Base-by-base conservation (phyloP, 306 rosid genomes). In the Arachis hypogaea region DNA sequence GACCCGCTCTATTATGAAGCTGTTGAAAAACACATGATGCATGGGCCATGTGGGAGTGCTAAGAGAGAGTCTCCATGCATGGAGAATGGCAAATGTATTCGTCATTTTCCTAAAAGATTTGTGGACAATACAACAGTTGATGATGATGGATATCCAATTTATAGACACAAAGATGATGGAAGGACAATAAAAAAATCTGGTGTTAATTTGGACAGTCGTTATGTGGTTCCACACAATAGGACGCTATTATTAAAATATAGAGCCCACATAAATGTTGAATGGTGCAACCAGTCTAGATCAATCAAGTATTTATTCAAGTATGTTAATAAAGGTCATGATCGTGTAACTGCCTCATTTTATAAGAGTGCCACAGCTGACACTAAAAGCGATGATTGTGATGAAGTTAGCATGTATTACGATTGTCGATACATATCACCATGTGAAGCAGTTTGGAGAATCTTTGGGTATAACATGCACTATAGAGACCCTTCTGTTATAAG, bases 251-350 rank as follows among this genome's bases (percentile, higher is more conserved):
- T 5, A 1, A 43, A 5, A 6, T 43, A 43, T 7, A 1, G 8
- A 5, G 46, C 46, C 0, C 46, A 43, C 8, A 6, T 43, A 1
- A 0, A 43, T 43, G 8, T 43, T 5, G 46, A 43, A 43, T 43
- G 46, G 46, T 43, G 46, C 8, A 43, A 43, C 0, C 46, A 43
- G 8, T 5, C 8, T 6, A 5, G 8, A 1, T 43, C 46, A 43
- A 43, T 43, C 46, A 59, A 28, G 40, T 58, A 58, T n/a, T 30
- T 59, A 30, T 59, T 59, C 7, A 59, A 59, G 43, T 59, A 59
- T 8, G 36, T 33, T 8, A 11, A 59, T 43, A 59, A 59, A 1
- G 65, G 65, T 0, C 11, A 59, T 33, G 65, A 59, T 33, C 18
- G 16, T 4, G 11, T 59, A 1, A 59, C 44, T 0, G 9, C 9